Evolutionary conservation across 148 eudicot genomes (phyloP), one percentile per base, ranked within the genome.

Genomic region (Chenopodium quinoa): DNA sequence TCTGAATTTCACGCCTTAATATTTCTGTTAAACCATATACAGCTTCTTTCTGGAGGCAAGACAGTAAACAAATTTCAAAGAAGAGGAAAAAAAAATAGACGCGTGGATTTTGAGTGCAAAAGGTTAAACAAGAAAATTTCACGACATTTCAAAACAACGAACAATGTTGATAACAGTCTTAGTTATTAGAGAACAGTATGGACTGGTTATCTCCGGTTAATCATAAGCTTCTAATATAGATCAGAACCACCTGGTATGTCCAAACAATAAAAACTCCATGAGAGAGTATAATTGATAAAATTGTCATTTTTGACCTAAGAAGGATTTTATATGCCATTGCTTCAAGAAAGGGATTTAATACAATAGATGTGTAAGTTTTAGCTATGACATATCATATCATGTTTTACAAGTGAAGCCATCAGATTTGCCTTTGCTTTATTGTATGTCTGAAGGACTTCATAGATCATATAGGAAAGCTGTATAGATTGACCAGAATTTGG

Each of bases 11-110:
- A 75, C 75, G 81, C 81, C 97, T 90, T 79, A 80, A 84, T 52
- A 93, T 86, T 89, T 95, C 99, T 2, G 97, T 93, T 80, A 95
- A 88, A 83, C 99, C 99, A 88, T 95, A 95, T 1, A 93, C 92
- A 81, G 95, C 94, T 84, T 93, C 97, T 87, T 85, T 88, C 99
- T 93, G 89, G 84, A 31, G n/a, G 60, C 73, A 82, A 50, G 10
- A 34, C 79, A 82, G 3, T 48, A 47, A 56, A 77, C 2, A 72
- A 23, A 25, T 14, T 7, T 50, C 14, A 56, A 52, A 13, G 31
- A 22, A 74, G 63, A 46, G 20, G 19, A 9, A 19, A 4, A 50
- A 7, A 77, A 17, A 70, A 50, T 7, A 12, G 63, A 44, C 48
- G 32, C 52, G 79, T 32, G 8, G n/a, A 29, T 62, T 29, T 47